Evolutionary conservation across 805 yeast genomes (phyloP).

Genomic region (Candida schatavii): DNA sequence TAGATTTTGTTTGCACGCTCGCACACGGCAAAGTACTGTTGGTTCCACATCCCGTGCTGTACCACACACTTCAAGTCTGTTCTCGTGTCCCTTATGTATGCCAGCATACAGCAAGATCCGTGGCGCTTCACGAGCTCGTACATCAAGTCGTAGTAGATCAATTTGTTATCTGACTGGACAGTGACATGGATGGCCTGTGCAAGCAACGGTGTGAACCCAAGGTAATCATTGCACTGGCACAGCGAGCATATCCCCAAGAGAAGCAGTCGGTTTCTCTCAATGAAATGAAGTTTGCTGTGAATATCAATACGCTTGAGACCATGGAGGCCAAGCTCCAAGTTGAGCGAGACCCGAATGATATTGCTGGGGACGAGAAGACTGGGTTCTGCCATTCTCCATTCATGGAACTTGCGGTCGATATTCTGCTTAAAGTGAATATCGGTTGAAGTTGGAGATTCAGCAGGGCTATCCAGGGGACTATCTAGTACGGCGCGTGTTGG

Average conservation of each 20-base stretch:
- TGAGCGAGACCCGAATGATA: constrained; percentile 32
- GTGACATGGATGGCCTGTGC: constrained; percentile 29
- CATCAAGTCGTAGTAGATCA: constrained; percentile 26
- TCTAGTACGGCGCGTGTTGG: too few relatives aligned
- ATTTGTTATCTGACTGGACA: constrained; percentile 12
- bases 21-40: constrained; percentile 20
- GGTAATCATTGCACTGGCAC: constrained; percentile 28
- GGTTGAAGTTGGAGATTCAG: neutral
- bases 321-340: constrained; percentile 28
- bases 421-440: neutral
- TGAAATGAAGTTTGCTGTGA: constrained; percentile 5
- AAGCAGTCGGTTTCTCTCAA: constrained; percentile 13
- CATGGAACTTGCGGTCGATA: constrained; percentile 17
- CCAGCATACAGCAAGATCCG: constrained; percentile 31
- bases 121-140: constrained; percentile 23
- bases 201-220: constrained; percentile 31
- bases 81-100: constrained; percentile 22
- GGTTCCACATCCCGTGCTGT: constrained; percentile 33
- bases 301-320: constrained; percentile 17
- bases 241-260: constrained; percentile 12
- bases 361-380: constrained; percentile 24
- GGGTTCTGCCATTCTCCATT: constrained; percentile 34
- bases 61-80: constrained; percentile 25
- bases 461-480: too few relatives aligned
- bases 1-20: constrained; percentile 22